A percentile compares a stretch with the other conserved stretches of the same genome.
Conservation (phyloP, 805 yeast genomes). For the Lachancea nothofagi region DNA sequence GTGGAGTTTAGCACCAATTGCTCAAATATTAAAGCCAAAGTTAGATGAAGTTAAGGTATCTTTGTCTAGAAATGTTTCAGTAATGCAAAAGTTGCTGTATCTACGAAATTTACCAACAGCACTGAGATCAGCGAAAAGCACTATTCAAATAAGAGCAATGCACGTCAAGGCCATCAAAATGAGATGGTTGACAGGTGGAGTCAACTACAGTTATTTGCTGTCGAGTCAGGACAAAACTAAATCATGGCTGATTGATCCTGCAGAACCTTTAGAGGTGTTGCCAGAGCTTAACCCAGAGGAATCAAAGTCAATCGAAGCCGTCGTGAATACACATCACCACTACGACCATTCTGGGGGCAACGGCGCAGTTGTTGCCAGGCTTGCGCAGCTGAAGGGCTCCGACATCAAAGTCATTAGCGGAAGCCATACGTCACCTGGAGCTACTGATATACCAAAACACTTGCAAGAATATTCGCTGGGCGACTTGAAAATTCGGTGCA, state of each 20-base stretch:
- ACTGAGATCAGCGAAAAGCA: not conserved
- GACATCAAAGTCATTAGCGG: constrained; percentile 76
- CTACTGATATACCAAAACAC: constrained; percentile 64
- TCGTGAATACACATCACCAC: constrained; percentile 96
- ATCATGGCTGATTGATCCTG: constrained; percentile 90
- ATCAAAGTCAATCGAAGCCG: constrained; percentile 53
- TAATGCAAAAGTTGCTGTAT: too few species aligned
- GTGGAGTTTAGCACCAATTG: too few species aligned
- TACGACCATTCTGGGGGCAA: constrained; percentile 93
- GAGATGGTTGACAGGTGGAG: constrained; percentile 92
- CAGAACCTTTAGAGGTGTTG: constrained; percentile 68
- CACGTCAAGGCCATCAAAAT: constrained; percentile 76
- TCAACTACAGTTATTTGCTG: constrained; percentile 76
- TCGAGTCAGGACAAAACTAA: constrained; percentile 52
- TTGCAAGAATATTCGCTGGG: constrained; percentile 46
- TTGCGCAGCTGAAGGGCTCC: constrained; percentile 33
- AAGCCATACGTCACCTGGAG: constrained; percentile 42
- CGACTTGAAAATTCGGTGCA: constrained; percentile 60
- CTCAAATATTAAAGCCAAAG: not conserved
- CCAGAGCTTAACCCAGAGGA: constrained; percentile 39
- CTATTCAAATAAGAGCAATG: constrained; percentile 48
- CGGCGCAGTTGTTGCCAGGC: constrained; percentile 27
- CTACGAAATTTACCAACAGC: not conserved
- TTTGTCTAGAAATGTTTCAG: too few species aligned
- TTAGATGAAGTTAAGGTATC: too few species aligned